Percentiles rank a stretch among this genome's conserved stretches.
Evolutionary conservation across 2,329 filamentous ascomycete genomes (phyloP).

Genomic region (Penicillium psychrosexuale): DNA sequence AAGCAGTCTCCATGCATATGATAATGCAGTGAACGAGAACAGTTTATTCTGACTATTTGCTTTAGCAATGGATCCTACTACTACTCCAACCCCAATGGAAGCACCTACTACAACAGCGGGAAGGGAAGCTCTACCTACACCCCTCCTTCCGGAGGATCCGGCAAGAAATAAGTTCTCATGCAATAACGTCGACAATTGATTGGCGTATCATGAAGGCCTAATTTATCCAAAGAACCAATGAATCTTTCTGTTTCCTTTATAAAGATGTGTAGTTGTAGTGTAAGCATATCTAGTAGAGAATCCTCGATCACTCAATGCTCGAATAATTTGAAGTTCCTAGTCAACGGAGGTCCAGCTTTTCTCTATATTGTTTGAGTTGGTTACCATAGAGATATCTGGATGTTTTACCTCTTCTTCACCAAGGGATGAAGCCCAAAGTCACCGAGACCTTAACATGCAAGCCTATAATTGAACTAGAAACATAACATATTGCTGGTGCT

Average conservation of each 20-base stretch:
- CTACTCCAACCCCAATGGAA: slow-evolving; percentile 67
- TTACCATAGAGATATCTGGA: not conserved
- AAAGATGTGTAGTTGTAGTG: not conserved
- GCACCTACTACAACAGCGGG: slow-evolving; percentile 65
- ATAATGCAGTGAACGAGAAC: not conserved
- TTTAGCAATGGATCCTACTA: slow-evolving; percentile 67
- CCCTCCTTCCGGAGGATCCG: slow-evolving; percentile 35
- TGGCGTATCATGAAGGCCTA: not conserved
- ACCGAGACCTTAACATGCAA: not conserved
- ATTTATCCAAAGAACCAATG: not conserved
- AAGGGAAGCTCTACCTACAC: slow-evolving; percentile 60
- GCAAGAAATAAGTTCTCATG: slow-evolving; percentile 9
- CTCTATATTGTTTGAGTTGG: not conserved
- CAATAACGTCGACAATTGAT: too few relatives aligned
- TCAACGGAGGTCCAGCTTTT: not conserved
- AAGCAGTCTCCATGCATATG: slow-evolving; percentile 18
- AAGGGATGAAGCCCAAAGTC: not conserved
- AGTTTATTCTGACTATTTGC: not conserved
- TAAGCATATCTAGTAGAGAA: not conserved
- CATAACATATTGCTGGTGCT: not conserved
- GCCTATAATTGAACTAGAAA: not conserved
- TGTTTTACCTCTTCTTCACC: not conserved
- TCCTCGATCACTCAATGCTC: not conserved
- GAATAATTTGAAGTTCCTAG: not conserved
- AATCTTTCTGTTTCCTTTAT: not conserved